Percentiles rank a stretch among this genome's conserved stretches.
phyloP scores from a whole-genome alignment of 441 rosid genomes.

The Flueggea neowawraea region DNA sequence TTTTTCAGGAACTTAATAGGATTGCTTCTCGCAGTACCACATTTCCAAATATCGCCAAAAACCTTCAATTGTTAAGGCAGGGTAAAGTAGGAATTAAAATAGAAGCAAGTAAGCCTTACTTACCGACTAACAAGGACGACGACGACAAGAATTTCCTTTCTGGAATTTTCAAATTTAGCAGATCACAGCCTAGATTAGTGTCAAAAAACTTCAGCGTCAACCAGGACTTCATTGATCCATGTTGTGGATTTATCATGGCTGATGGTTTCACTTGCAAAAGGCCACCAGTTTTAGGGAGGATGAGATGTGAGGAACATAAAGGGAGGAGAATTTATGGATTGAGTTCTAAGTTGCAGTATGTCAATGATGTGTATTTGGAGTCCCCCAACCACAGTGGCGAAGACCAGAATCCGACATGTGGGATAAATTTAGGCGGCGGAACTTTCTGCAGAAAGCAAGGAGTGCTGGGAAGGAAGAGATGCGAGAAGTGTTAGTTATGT shows the following conservation, averaged over 20 bases:
- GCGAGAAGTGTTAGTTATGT: too few species aligned
- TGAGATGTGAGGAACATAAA: conserved; percentile 68
- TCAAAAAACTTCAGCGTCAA: conserved; percentile 19
- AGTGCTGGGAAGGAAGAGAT: conserved; percentile 37
- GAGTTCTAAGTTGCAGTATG: conserved; percentile 13
- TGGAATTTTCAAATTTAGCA: conserved; percentile 39
- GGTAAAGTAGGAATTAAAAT: conserved; percentile 43
- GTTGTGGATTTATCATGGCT: conserved; percentile 48
- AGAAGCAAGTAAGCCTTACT: conserved; percentile 26
- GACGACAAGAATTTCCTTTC: conserved; percentile 22
- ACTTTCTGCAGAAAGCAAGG: conserved; percentile 29
- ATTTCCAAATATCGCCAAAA: conserved; percentile 30
- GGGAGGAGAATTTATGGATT: conserved; percentile 39
- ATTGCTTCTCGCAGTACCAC: conserved; percentile 23
- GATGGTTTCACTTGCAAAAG: conserved; percentile 46
- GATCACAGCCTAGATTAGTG: conserved; percentile 53
- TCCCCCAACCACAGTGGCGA: conserved; percentile 10
- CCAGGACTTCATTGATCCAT: conserved; percentile 20
- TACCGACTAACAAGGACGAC: conserved; percentile 22
- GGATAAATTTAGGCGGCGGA: conserved; percentile 37
- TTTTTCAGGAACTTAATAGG: conserved; percentile 38
- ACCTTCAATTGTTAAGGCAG: conserved; percentile 31
- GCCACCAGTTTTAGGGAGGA: conserved; percentile 46
- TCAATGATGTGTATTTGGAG: conserved; percentile 2
- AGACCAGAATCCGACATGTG: conserved; percentile 19